Evolutionary conservation across 208 protist genomes (phyloP).

Genomic region (Trypanosoma melophagium): DNA sequence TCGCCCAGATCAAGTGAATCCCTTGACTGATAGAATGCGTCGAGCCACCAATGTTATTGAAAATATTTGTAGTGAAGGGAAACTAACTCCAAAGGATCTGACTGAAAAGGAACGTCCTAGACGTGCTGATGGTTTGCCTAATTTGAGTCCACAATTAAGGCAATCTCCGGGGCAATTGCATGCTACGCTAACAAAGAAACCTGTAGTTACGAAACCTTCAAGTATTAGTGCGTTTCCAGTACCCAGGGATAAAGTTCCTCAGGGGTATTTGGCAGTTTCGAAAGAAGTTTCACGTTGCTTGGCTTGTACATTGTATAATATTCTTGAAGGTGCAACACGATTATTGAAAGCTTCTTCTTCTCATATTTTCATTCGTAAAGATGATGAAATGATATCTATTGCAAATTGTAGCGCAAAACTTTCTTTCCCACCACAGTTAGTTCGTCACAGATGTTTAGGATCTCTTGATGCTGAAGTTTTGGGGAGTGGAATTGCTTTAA

Average conservation of each 20-base stretch:
- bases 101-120: slow-evolving; percentile 20
- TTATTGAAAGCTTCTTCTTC: slow-evolving; percentile 56
- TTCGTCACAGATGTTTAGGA: slow-evolving; percentile 65
- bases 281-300: slow-evolving; percentile 67
- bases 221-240: slow-evolving; percentile 44
- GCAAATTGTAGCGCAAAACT: slow-evolving; percentile 71
- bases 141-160: slow-evolving; percentile 16
- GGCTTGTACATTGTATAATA: slow-evolving; percentile 73
- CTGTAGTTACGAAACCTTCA: slow-evolving; percentile 39
- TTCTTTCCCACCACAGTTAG: slow-evolving; percentile 72
- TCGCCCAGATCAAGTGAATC: slow-evolving; percentile 41
- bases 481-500: slow-evolving; percentile 80
- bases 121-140: slow-evolving; percentile 24
- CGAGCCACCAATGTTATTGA: slow-evolving; percentile 27
- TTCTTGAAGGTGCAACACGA: slow-evolving; percentile 58
- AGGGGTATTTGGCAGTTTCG: slow-evolving; percentile 42
- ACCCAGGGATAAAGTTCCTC: slow-evolving; percentile 35
- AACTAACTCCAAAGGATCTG: slow-evolving; percentile 12
- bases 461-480: slow-evolving; percentile 80
- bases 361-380: slow-evolving; percentile 74
- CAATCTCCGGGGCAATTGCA: background rate
- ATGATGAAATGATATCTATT: slow-evolving; percentile 83
- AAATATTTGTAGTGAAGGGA: background rate
- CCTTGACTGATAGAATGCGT: slow-evolving; percentile 42
- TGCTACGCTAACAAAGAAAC: slow-evolving; percentile 2